Percentiles rank a stretch among this genome's conserved stretches.
Evolutionary conservation across 2,329 filamentous ascomycete species (phyloP).

Genomic region (Penicillium sp.): DNA sequence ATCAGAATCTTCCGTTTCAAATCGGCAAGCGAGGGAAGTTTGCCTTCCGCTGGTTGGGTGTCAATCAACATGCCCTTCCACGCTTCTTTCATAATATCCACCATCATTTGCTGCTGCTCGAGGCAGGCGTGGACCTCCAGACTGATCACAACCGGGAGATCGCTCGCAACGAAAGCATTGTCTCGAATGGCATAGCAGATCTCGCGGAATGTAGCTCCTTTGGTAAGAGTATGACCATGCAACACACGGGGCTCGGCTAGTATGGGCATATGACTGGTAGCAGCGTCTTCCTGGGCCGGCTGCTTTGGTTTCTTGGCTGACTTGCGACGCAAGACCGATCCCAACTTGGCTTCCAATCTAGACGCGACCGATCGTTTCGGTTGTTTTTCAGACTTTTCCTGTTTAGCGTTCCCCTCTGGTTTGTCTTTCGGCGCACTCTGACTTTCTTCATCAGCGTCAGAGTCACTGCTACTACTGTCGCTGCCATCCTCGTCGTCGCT

Average conservation of each 20-base stretch:
- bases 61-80: conserved; percentile 78
- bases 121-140: conserved; percentile 84
- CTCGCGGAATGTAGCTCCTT: conserved; percentile 81
- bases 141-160: conserved; percentile 85
- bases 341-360: conserved; percentile 27
- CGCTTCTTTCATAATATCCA: conserved; percentile 86
- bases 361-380: conserved; percentile 20
- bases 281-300: not conserved
- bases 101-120: conserved; percentile 88
- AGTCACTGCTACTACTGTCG: conserved; percentile 30
- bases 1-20: conserved; percentile 79
- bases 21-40: conserved; percentile 69
- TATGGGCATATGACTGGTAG: conserved; percentile 10
- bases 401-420: not conserved
- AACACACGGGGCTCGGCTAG: conserved; percentile 74
- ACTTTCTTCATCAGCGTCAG: conserved; percentile 24
- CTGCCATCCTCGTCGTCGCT: conserved; percentile 36
- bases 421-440: conserved; percentile 25
- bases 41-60: conserved; percentile 50
- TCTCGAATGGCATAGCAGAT: conserved; percentile 81
- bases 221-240: conserved; percentile 84
- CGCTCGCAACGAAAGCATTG: conserved; percentile 72
- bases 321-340: conserved; percentile 23
- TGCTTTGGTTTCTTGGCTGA: conserved; percentile 7
- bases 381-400: conserved; percentile 17